Evolutionary conservation across 257 asterid species (phyloP).

Genomic region (Sherardia arvensis): DNA sequence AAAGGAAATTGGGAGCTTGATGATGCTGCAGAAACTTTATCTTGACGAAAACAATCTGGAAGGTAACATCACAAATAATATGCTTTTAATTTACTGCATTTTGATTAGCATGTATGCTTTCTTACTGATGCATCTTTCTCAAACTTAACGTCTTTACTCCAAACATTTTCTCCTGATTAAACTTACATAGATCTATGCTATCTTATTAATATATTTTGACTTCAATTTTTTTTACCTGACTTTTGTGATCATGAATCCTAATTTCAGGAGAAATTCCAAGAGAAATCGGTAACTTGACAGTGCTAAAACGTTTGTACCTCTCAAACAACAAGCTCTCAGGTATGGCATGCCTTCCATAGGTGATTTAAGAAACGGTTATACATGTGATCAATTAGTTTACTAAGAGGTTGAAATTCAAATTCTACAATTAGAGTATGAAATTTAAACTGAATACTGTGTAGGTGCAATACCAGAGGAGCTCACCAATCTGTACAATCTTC

Average conservation of each 20-base stretch:
- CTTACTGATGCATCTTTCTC: too few species aligned
- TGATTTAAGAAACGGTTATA: too few species aligned
- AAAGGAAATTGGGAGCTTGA: neutral
- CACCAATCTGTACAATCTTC: constrained; percentile 19
- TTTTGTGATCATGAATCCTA: neutral
- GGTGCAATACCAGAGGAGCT: constrained; percentile 29
- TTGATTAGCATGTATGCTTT: too few species aligned
- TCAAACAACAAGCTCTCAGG: neutral
- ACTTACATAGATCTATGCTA: too few species aligned
- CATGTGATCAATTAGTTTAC: neutral
- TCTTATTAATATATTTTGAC: neutral
- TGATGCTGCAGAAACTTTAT: neutral
- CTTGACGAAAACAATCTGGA: neutral
- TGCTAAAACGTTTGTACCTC: neutral
- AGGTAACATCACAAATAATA: too few species aligned
- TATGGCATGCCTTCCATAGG: too few species aligned
- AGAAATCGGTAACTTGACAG: neutral
- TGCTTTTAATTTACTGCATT: too few species aligned
- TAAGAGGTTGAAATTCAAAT: neutral
- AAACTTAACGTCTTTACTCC: too few species aligned
- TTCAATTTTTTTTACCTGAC: neutral
- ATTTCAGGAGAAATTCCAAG: neutral
- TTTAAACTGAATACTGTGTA: constrained; percentile 1
- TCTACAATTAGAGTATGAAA: too few species aligned
- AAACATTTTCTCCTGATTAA: too few species aligned